These are phyloP conservation scores for Chaetomiaceae sp. DNA, from an alignment of 2,329 filamentous ascomycete species.

Conservation along the genomic window DNA sequence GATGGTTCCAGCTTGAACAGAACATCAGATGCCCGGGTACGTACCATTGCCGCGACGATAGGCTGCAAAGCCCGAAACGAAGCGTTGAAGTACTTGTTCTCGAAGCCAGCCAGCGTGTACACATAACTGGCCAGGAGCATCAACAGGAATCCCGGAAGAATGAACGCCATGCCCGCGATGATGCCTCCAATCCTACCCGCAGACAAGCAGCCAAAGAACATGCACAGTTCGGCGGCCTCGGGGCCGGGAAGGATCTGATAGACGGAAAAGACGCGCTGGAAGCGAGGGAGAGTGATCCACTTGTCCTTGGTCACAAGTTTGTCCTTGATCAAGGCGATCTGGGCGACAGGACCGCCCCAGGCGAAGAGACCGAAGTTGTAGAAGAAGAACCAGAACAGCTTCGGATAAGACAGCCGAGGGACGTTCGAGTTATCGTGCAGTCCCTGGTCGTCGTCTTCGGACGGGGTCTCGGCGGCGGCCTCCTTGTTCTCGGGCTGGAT, in stretches of 20 bases:
- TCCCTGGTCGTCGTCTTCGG: slow-evolving; percentile 10
- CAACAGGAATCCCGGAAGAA: slow-evolving; percentile 30
- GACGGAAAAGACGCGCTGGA: slow-evolving; percentile 33
- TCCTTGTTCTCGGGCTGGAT: background rate
- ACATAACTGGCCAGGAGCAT: slow-evolving; percentile 31
- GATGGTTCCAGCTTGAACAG: background rate
- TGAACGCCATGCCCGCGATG: slow-evolving; percentile 30
- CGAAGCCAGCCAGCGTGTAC: slow-evolving; percentile 29
- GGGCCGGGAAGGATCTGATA: slow-evolving; percentile 34
- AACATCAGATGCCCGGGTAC: background rate
- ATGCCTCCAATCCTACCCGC: slow-evolving; percentile 31
- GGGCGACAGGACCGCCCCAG: slow-evolving; percentile 32
- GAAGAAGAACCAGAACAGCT: slow-evolving; percentile 35
- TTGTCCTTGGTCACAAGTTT: slow-evolving; percentile 32
- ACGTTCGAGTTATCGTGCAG: slow-evolving; percentile 30
- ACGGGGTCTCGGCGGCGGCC: background rate
- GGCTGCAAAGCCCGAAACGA: slow-evolving; percentile 31
- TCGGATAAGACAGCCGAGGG: slow-evolving; percentile 27
- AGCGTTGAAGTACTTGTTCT: slow-evolving; percentile 31
- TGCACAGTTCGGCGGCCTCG: slow-evolving; percentile 33
- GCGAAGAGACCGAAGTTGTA: slow-evolving; percentile 34
- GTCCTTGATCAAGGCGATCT: slow-evolving; percentile 34
- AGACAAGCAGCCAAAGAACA: slow-evolving; percentile 34
- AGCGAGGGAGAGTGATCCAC: slow-evolving; percentile 32
- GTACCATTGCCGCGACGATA: slow-evolving; percentile 31